Evolutionary conservation across 192 early-diverging fungal species (phyloP).

Genomic region (Coemansia sp.): DNA sequence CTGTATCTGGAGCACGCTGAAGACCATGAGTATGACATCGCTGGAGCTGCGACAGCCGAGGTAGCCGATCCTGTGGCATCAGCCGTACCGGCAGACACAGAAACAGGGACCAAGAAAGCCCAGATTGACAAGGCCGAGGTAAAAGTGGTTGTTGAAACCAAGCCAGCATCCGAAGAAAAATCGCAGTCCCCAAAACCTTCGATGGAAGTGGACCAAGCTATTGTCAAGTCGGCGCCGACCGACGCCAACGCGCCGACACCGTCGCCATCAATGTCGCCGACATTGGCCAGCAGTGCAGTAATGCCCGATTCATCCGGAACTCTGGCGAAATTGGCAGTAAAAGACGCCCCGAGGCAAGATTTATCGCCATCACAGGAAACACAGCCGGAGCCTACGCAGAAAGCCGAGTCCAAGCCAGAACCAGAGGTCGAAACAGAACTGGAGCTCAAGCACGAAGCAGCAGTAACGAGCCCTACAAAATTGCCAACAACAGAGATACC

Average conservation of each 20-base stretch:
- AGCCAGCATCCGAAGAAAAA: neutral
- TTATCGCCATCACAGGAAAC: neutral
- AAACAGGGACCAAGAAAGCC: neutral
- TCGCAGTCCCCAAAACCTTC: neutral
- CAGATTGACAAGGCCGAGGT: neutral
- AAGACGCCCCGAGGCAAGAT: too few relatives aligned
- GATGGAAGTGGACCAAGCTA: neutral
- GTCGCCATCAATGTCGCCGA: constrained; percentile 19
- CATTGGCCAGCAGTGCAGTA: neutral
- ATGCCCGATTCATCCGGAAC: neutral
- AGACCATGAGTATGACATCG: neutral
- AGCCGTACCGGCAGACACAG: neutral
- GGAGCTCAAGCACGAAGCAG: neutral
- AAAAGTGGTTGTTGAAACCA: neutral
- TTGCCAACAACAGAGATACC: constrained; percentile 1
- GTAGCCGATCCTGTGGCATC: neutral
- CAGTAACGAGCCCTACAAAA: neutral
- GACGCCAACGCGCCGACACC: constrained; percentile 48
- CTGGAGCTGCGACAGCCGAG: neutral
- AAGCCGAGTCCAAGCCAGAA: constrained; percentile 10
- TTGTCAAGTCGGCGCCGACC: constrained; percentile 36
- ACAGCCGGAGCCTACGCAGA: neutral
- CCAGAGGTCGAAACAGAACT: neutral
- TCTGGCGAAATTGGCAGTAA: neutral
- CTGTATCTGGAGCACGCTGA: constrained; percentile 35